These are phyloP conservation scores for Fraxinus excelsior DNA, from an alignment of 257 asterid species.

Conservation along the genomic window DNA sequence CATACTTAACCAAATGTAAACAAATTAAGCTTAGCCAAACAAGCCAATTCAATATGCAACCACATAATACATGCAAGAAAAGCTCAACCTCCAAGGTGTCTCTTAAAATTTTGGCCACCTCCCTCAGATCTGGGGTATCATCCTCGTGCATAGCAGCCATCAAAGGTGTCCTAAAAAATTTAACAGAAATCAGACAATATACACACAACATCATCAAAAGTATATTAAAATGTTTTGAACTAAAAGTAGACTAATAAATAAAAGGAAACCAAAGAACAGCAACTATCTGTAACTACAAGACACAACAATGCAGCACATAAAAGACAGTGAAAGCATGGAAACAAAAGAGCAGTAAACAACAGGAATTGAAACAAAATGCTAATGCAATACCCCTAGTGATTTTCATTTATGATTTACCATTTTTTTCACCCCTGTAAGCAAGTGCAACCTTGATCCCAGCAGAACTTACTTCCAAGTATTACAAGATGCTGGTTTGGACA, in stretches of 20 bases:
- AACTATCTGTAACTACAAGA: neutral
- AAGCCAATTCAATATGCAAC: no score
- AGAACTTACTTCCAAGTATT: neutral
- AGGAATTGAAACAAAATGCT: neutral
- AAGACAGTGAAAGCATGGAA: neutral
- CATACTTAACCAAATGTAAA: neutral
- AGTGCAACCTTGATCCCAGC: neutral
- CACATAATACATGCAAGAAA: neutral
- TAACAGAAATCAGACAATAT: neutral
- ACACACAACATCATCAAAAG: neutral
- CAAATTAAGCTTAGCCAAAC: neutral
- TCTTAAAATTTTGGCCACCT: conserved; percentile 62
- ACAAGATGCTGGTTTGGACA: neutral
- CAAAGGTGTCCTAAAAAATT: conserved; percentile 61
- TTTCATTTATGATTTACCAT: neutral
- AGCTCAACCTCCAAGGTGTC: conserved; percentile 62
- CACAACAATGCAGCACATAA: neutral
- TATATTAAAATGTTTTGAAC: neutral
- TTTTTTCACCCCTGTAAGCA: neutral
- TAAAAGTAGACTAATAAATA: neutral
- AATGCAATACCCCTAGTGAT: neutral
- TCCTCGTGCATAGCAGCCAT: conserved; percentile 91
- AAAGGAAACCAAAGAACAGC: neutral
- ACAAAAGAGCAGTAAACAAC: neutral
- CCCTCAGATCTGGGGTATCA: conserved; percentile 67